Base-by-base conservation (phyloP, 2,329 filamentous ascomycete species). In the Cytospora schulzeri region DNA sequence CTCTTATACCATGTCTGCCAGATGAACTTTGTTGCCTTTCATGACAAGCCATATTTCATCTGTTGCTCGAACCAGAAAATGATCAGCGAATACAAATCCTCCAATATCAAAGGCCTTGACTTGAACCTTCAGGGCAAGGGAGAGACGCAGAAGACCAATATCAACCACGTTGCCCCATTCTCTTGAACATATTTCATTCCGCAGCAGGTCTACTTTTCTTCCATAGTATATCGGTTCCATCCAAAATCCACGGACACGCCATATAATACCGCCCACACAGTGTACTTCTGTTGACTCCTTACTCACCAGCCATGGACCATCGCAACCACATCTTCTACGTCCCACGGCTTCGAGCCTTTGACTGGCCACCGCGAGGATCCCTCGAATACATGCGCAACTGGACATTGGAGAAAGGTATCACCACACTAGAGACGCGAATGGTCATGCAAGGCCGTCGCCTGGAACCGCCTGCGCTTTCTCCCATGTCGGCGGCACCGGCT, bases 321-420 rank as follows among this genome's bases (percentile, higher is more conserved):
- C 60, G 17, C 24, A 50, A 26, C 33, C 26, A 35, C 24, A 29
- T 22, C 29, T 3, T 54, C 31, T 24, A 35, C 3, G n/a, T 33
- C 12, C 54, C 57, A 24, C 31, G 26, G 14, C n/a, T n/a, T 1
- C 14, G 6, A 2, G 28, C 9, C 6, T 51, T 58, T 8, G 24
- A 64, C 22, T 64, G 35, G 45, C 57, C 53, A 8, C 53, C 57
- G 26, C 48, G 28, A 3, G 48, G 31, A 5, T 58, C 57, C 2
- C n/a, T 52, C 1, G 45, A 59, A 4, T 54, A 22, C 17, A 62
- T 61, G 62, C 57, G 6, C 1, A 19, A 24, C 1, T 66, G 65
- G 65, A 64, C 62, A 19, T 59, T 64, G 15, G 24, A 51, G 4
- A 56, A 52, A 52, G 61, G 57, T 8, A 55, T 31, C 5, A n/a